phyloP scores from a whole-genome alignment of 805 yeast genomes.

The Komagataella ulmi region DNA sequence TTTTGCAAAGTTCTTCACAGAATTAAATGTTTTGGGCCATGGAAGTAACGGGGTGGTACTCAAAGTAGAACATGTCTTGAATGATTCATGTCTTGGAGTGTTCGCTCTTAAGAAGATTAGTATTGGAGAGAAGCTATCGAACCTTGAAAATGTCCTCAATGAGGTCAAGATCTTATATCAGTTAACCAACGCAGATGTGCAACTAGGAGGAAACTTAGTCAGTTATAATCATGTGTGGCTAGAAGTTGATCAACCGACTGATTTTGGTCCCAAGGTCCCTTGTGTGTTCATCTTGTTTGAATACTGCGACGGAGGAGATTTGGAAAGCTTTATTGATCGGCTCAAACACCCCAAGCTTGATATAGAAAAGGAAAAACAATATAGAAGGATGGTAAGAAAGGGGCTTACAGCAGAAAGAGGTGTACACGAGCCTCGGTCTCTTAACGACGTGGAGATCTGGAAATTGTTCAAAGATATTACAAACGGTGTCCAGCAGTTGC shows the following conservation, averaged over 20 bases:
- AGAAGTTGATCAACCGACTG: conserved; percentile 43
- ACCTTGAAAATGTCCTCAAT: conserved; percentile 55
- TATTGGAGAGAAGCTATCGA: conserved; percentile 62
- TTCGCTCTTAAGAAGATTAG: conserved; percentile 82
- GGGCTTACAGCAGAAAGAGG: conserved; percentile 4
- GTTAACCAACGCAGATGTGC: conserved; percentile 20
- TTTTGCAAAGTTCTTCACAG: conserved; percentile 56
- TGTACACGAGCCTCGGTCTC: conserved; percentile 9
- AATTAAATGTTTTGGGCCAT: conserved; percentile 49
- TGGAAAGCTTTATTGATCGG: conserved; percentile 48
- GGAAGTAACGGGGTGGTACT: conserved; percentile 82
- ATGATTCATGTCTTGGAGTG: conserved; percentile 56
- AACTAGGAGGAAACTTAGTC: conserved; percentile 38
- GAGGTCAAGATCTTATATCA: conserved; percentile 67
- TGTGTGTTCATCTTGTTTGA: conserved; percentile 71
- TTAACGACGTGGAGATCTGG: conserved; percentile 49
- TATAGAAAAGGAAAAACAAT: conserved; percentile 21
- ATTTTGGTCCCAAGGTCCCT: conserved; percentile 43
- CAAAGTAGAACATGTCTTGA: conserved; percentile 71
- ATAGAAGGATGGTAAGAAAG: conserved; percentile 11
- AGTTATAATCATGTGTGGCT: conserved; percentile 89
- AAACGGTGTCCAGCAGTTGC: conserved; percentile 61
- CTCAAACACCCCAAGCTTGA: conserved; percentile 22
- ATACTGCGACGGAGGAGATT: conserved; percentile 79
- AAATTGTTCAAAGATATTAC: conserved; percentile 56